A percentile compares a stretch with the other conserved stretches of the same genome.
Conservation (phyloP, 2,329 filamentous ascomycete species). For the Cytospora piceicola region DNA sequence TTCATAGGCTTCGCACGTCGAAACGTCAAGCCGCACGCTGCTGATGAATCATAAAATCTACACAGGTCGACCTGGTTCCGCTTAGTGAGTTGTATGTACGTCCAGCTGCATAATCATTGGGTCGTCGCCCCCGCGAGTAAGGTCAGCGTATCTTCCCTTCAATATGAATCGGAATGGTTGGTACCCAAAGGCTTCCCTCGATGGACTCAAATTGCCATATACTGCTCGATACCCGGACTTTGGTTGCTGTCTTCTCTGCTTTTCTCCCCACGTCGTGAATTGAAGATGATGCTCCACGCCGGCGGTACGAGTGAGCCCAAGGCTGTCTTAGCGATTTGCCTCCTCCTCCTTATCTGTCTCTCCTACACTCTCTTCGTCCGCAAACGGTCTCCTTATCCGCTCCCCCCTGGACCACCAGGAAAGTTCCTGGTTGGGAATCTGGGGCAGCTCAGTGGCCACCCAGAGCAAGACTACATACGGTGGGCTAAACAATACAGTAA, state of each 20-base stretch:
- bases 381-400: slow-evolving; percentile 26
- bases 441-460: slow-evolving; percentile 38
- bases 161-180: slow-evolving; percentile 27
- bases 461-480: slow-evolving; percentile 39
- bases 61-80: slow-evolving; percentile 19
- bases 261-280: slow-evolving; percentile 1
- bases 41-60: slow-evolving; percentile 28
- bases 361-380: slow-evolving; percentile 14
- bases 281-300: slow-evolving; percentile 24
- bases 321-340: slow-evolving; percentile 17
- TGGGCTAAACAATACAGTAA: slow-evolving; percentile 41
- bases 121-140: slow-evolving; percentile 27
- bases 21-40: slow-evolving; percentile 21
- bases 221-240: slow-evolving; percentile 5
- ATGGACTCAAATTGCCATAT: slow-evolving; percentile 16
- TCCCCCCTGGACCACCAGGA: slow-evolving; percentile 39
- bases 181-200: slow-evolving; percentile 13
- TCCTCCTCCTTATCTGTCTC: slow-evolving; percentile 20
- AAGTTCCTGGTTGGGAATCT: slow-evolving; percentile 40
- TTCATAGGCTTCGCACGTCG: slow-evolving; percentile 25
- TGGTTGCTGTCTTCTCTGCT: slow-evolving; percentile 14
- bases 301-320: slow-evolving; percentile 13
- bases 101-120: slow-evolving; percentile 27
- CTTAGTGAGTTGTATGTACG: slow-evolving; percentile 29
- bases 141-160: slow-evolving; percentile 22